phyloP scores from a whole-genome alignment of 768 basidiomycete genomes.

The Guyanaporus albipodus region DNA sequence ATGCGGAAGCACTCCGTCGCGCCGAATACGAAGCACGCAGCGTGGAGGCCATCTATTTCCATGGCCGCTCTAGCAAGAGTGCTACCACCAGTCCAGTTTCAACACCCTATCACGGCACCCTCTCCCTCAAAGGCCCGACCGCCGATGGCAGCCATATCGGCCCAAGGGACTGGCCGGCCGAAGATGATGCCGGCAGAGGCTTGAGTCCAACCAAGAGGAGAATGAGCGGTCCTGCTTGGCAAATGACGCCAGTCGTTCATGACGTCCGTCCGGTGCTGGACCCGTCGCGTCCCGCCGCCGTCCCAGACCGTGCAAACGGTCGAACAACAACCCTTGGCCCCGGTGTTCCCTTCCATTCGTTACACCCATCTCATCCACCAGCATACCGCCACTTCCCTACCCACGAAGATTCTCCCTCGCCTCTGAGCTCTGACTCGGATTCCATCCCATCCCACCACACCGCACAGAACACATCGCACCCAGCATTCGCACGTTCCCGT shows the following conservation, averaged over 20 bases:
- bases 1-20: constrained; percentile 62
- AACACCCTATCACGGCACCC: constrained; percentile 35
- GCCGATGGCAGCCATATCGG: constrained; percentile 43
- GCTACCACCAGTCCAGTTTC: constrained; percentile 64
- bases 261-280: constrained; percentile 27
- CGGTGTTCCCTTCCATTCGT: constrained; percentile 36
- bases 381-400: constrained; percentile 32
- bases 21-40: constrained; percentile 58
- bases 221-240: constrained; percentile 55
- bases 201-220: constrained; percentile 38
- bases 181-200: constrained; percentile 26
- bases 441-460: constrained; percentile 33
- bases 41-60: constrained; percentile 41
- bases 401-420: constrained; percentile 65
- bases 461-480: constrained; percentile 29
- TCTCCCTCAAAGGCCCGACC: constrained; percentile 18
- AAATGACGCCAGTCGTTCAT: constrained; percentile 41
- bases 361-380: constrained; percentile 34
- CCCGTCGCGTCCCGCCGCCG: constrained; percentile 12
- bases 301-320: constrained; percentile 14
- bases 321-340: constrained; percentile 22
- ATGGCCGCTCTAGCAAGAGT: constrained; percentile 50
- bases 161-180: constrained; percentile 34
- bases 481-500: constrained; percentile 25
- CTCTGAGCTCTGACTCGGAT: constrained; percentile 64